A percentile compares a stretch with the other conserved stretches of the same genome.
Evolutionary conservation across 306 rosid species (phyloP).

Genomic region (Luffa acutangula): DNA sequence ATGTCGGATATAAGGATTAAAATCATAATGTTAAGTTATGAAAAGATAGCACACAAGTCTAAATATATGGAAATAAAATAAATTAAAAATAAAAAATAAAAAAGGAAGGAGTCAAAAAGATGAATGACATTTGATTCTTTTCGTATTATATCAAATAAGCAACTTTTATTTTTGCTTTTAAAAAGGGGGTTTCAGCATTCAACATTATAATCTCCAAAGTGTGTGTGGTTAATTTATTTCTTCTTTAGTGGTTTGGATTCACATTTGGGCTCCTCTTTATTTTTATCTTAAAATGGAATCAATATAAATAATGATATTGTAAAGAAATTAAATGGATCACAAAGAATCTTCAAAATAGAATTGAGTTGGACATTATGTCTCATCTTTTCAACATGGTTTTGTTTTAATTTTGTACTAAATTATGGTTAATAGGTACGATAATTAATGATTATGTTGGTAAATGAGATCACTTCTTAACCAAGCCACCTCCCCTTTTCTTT

Average conservation of each 20-base stretch:
- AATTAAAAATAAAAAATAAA: too few species aligned
- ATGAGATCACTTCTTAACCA: neutral
- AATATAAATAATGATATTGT: neutral
- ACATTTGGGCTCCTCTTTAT: neutral
- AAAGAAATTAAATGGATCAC: neutral
- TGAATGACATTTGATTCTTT: neutral
- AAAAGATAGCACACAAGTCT: neutral
- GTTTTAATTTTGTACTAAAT: neutral
- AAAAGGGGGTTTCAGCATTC: neutral
- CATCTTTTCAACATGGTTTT: neutral
- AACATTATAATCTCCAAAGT: neutral
- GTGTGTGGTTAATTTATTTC: neutral
- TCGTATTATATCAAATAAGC: neutral
- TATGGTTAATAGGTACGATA: neutral
- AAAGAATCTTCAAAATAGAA: neutral
- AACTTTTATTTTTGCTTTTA: conserved; percentile 4
- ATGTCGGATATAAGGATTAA: neutral
- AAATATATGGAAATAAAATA: neutral
- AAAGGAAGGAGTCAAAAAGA: neutral
- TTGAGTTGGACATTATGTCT: neutral
- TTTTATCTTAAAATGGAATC: neutral
- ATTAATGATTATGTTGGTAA: conserved; percentile 5
- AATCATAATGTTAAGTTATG: neutral
- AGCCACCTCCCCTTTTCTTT: neutral
- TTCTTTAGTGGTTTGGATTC: conserved; percentile 5